A percentile compares a stretch with the other conserved stretches of the same genome.
Evolutionary conservation across 768 basidiomycete genomes (phyloP).

Genomic region (Hygrophoropsis aurantiaca): DNA sequence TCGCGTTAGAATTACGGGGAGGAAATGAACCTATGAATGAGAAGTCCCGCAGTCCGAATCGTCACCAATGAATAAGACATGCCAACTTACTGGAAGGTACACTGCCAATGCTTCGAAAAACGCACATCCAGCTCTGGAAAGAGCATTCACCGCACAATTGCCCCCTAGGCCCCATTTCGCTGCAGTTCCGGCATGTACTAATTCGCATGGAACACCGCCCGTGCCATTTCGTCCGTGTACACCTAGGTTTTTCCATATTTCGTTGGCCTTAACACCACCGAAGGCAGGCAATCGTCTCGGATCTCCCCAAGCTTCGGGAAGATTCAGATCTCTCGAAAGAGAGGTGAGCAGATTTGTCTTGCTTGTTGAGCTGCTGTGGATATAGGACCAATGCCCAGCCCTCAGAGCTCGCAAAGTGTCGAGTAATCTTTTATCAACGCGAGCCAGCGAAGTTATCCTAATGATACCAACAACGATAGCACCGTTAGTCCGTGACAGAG

Average conservation of each 20-base stretch:
- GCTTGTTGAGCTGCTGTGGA: slow-evolving; percentile 34
- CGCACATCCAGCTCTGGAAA: slow-evolving; percentile 50
- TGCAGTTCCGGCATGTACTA: slow-evolving; percentile 64
- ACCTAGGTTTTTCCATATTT: slow-evolving; percentile 56
- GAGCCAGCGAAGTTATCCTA: slow-evolving; percentile 69
- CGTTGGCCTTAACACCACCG: slow-evolving; percentile 53
- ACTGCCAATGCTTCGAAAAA: slow-evolving; percentile 65
- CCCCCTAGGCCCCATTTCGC: slow-evolving; percentile 43
- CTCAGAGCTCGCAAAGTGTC: slow-evolving; percentile 53
- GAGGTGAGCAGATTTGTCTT: slow-evolving; percentile 42
- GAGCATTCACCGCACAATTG: slow-evolving; percentile 62
- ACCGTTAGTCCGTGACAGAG: neutral
- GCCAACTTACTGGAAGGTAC: slow-evolving; percentile 64
- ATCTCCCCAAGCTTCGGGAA: slow-evolving; percentile 63
- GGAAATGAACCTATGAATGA: slow-evolving; percentile 60
- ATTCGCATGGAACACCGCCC: slow-evolving; percentile 75
- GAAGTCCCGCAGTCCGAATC: slow-evolving; percentile 1
- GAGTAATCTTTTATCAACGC: slow-evolving; percentile 61
- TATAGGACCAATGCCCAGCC: slow-evolving; percentile 60
- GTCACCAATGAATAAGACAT: neutral
- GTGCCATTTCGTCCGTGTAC: slow-evolving; percentile 51
- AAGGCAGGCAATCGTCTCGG: slow-evolving; percentile 57
- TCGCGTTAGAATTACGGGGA: slow-evolving; percentile 62
- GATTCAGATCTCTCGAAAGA: slow-evolving; percentile 56
- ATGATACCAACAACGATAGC: neutral